These are phyloP conservation scores for Rhizophlyctis rosea DNA, from an alignment of 192 early-diverging fungal species.

Conservation along the genomic window DNA sequence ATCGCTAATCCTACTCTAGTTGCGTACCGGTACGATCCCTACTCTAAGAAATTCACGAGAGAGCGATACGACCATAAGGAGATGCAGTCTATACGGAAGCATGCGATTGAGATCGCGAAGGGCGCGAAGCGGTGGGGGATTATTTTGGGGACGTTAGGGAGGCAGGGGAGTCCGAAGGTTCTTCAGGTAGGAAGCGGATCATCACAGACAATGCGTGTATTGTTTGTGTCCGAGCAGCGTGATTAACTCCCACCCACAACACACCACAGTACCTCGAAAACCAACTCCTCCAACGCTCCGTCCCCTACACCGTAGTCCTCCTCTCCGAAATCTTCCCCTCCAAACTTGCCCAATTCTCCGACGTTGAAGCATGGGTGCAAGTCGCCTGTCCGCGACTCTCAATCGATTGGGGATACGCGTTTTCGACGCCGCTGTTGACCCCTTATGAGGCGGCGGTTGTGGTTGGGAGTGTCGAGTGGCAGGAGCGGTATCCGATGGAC, in stretches of 20 bases:
- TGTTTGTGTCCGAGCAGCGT: neutral
- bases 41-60: conserved; percentile 83
- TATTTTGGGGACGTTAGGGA: conserved; percentile 92
- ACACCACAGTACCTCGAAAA: conserved; percentile 61
- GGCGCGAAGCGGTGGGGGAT: conserved; percentile 80
- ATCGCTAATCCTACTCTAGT: conserved; percentile 90
- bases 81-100: conserved; percentile 82
- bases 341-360: conserved; percentile 84
- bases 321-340: conserved; percentile 94
- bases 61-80: conserved; percentile 92
- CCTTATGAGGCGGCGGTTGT: conserved; percentile 94
- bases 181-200: conserved; percentile 55
- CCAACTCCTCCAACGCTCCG: conserved; percentile 57
- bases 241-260: neutral
- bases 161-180: conserved; percentile 93
- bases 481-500: conserved; percentile 94
- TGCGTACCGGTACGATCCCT: conserved; percentile 94
- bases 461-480: conserved; percentile 74
- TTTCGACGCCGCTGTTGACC: conserved; percentile 82
- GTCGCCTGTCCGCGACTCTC: conserved; percentile 93
- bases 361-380: conserved; percentile 83
- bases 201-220: neutral
- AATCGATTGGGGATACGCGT: conserved; percentile 99
- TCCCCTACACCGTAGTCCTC: conserved; percentile 70
- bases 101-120: conserved; percentile 74